Conservation (phyloP, 306 rosid genomes). For the Morella rubra region DNA sequence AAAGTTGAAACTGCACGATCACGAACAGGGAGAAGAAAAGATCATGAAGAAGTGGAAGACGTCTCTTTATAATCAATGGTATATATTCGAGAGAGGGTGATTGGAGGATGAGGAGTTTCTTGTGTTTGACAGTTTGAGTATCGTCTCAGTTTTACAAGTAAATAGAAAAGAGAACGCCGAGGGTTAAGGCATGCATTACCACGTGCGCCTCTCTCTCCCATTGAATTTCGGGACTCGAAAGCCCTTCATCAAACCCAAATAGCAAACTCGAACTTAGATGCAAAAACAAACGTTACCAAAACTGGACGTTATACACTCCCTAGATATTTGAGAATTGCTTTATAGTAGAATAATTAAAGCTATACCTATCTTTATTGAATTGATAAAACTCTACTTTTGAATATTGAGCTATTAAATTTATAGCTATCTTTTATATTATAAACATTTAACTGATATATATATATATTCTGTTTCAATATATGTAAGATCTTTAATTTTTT, state of each 20-base stretch:
- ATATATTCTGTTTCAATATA: no score
- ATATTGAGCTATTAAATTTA: no score
- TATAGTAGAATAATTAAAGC: no score
- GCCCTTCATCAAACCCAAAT: conserved; percentile 5
- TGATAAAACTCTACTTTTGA: no score
- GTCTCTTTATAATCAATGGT: neutral
- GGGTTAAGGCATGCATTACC: conserved; percentile 46
- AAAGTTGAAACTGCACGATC: conserved; percentile 5
- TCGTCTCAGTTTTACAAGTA: conserved; percentile 20
- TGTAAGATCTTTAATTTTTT: no score
- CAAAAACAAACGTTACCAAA: neutral
- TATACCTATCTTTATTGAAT: no score
- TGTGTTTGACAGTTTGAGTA: conserved; percentile 15
- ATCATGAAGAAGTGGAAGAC: conserved; percentile 11
- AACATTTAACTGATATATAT: no score
- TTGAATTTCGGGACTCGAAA: conserved; percentile 9
- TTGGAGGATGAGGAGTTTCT: conserved; percentile 24
- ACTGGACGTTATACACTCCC: neutral
- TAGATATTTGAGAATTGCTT: neutral
- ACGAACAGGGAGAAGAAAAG: conserved; percentile 16
- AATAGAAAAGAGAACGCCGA: conserved; percentile 17
- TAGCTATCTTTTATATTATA: no score
- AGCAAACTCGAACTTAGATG: conserved; percentile 2
- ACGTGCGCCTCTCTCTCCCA: conserved; percentile 54
- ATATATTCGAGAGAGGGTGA: conserved; percentile 22